Evolutionary conservation across 1,139 yeast genomes (phyloP).

Genomic region (Wickerhamiella pararugosa): DNA sequence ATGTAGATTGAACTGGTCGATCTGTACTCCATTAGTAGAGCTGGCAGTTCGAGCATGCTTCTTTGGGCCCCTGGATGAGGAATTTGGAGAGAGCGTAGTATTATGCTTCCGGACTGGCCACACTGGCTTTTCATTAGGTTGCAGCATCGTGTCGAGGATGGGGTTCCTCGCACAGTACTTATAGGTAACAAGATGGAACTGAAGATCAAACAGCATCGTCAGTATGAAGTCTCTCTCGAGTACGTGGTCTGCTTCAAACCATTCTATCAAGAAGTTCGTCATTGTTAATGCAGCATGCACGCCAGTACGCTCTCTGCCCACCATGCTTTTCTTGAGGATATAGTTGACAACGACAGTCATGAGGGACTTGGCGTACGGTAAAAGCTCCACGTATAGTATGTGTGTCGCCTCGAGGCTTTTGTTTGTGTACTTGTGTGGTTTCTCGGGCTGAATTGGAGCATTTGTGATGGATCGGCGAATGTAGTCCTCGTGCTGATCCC

Average conservation of each 20-base stretch:
- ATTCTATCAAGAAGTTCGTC: constrained; percentile 39
- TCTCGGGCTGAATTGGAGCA: constrained; percentile 35
- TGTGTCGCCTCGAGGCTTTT: constrained; percentile 44
- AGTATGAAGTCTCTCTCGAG: constrained; percentile 64
- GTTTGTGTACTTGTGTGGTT: constrained; percentile 2
- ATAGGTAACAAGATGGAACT: constrained; percentile 35
- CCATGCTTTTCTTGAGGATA: constrained; percentile 22
- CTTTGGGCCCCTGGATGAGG: background rate
- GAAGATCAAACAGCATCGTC: constrained; percentile 60
- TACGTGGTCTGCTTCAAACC: constrained; percentile 65
- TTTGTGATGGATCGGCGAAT: constrained; percentile 31
- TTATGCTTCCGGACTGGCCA: background rate
- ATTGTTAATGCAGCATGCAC: constrained; percentile 48
- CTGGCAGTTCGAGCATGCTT: constrained; percentile 2
- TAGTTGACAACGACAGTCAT: constrained; percentile 49
- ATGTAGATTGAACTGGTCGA: constrained; percentile 19
- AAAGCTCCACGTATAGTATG: constrained; percentile 36
- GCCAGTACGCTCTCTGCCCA: constrained; percentile 17
- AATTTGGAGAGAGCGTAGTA: background rate
- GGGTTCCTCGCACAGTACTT: constrained; percentile 20
- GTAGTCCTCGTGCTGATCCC: constrained; percentile 45
- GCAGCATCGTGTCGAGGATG: constrained; percentile 5
- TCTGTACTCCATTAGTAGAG: constrained; percentile 9
- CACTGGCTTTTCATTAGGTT: background rate
- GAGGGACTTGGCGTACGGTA: constrained; percentile 46